These are phyloP conservation scores for Neurospora tetrasperma DNA, from an alignment of 495 filamentous ascomycete genomes.

Conservation along the genomic window DNA sequence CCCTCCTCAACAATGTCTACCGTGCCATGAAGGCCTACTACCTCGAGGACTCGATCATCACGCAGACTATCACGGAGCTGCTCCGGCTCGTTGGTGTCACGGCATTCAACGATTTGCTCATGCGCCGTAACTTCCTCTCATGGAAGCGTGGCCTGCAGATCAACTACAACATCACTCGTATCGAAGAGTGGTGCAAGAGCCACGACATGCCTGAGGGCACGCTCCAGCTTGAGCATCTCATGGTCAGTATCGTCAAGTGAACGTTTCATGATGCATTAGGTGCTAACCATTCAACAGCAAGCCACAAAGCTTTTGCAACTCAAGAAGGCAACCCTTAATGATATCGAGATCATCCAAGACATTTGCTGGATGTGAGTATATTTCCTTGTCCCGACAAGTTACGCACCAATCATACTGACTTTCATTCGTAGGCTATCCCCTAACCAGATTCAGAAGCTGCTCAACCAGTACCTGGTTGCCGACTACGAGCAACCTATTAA, in stretches of 20 bases:
- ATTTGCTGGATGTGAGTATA: constrained; percentile 96
- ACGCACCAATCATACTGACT: constrained; percentile 11
- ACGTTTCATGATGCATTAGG: too few species aligned
- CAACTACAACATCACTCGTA: constrained; percentile 99
- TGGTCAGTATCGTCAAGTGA: constrained; percentile 45
- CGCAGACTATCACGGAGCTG: constrained; percentile 89
- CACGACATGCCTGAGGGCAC: constrained; percentile 99
- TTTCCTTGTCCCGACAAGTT: background rate
- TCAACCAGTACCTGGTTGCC: constrained; percentile 97
- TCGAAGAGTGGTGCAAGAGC: constrained; percentile 99
- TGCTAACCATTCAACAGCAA: constrained; percentile 50
- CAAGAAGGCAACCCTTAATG: constrained; percentile 97
- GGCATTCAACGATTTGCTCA: constrained; percentile 96
- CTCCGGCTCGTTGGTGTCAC: constrained; percentile 92
- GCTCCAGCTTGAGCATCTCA: constrained; percentile 94
- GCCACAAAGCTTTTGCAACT: constrained; percentile 97
- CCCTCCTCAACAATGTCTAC: constrained; percentile 92
- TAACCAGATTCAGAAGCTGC: constrained; percentile 96
- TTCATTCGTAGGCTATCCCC: constrained; percentile 64
- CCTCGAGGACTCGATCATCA: constrained; percentile 90
- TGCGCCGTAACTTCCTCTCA: constrained; percentile 96
- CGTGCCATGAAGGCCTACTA: constrained; percentile 98
- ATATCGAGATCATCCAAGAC: constrained; percentile 99
- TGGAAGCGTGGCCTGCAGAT: constrained; percentile 99
- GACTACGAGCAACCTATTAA: constrained; percentile 99